Evolutionary conservation across 1,139 yeast genomes (phyloP).

Genomic region (Geotrichum histeridarum): DNA sequence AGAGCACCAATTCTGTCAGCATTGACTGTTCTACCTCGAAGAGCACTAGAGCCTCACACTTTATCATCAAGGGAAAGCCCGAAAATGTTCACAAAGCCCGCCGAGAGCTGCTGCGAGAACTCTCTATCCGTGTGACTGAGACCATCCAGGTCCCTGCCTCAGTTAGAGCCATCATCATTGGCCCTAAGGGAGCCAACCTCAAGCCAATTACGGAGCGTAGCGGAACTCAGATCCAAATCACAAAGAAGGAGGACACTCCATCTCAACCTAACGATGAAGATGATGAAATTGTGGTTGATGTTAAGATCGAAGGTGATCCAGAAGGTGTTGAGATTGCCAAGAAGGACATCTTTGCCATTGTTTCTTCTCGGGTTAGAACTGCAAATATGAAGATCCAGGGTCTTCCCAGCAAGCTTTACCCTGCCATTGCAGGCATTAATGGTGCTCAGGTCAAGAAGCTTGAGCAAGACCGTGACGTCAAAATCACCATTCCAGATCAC

Average conservation of each 20-base stretch:
- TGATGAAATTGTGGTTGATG: constrained; percentile 52
- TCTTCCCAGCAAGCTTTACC: constrained; percentile 40
- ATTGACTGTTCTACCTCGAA: constrained; percentile 82
- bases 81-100: constrained; percentile 66
- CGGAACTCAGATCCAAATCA: constrained; percentile 72
- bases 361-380: constrained; percentile 54
- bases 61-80: constrained; percentile 74
- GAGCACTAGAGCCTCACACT: constrained; percentile 74
- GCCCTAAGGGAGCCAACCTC: constrained; percentile 79
- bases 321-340: constrained; percentile 79
- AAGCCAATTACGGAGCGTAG: constrained; percentile 70
- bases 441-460: constrained; percentile 18
- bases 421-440: constrained; percentile 28
- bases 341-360: constrained; percentile 63
- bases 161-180: constrained; percentile 77
- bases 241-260: constrained; percentile 40
- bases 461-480: constrained; percentile 28
- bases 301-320: constrained; percentile 75
- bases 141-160: constrained; percentile 69
- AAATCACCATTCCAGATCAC: constrained; percentile 36
- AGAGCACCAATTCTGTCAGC: constrained; percentile 30
- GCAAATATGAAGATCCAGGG: constrained; percentile 32
- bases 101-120: constrained; percentile 67
- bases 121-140: constrained; percentile 58
- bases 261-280: constrained; percentile 37